Evolutionary conservation across 148 eudicot genomes (phyloP).

Genomic region (Heliosperma pusillum): DNA sequence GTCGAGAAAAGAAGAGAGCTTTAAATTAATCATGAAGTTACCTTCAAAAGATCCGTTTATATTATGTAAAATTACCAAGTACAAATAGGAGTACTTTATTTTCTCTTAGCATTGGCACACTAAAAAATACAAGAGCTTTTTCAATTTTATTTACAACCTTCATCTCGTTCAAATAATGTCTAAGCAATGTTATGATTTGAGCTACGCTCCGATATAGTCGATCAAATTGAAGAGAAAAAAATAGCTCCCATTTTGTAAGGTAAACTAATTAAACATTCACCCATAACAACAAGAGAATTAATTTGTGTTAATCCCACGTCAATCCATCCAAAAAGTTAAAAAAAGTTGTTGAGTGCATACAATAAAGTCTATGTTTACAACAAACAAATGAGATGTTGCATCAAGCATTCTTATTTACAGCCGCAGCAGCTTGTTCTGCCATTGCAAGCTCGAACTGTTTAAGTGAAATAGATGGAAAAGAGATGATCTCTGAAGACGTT

Average conservation of each 20-base stretch:
- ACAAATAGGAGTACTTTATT: too few relatives aligned
- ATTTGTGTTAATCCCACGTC: not conserved
- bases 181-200: too few relatives aligned
- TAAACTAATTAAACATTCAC: not conserved
- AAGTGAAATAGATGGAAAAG: slow-evolving; percentile 60
- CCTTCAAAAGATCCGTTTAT: too few relatives aligned
- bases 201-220: not conserved
- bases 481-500: slow-evolving; percentile 41
- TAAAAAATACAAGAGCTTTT: too few relatives aligned
- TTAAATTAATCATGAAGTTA: too few relatives aligned
- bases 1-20: too few relatives aligned
- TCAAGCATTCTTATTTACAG: slow-evolving; percentile 4
- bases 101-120: too few relatives aligned
- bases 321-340: not conserved
- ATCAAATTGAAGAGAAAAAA: not conserved
- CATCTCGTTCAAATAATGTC: too few relatives aligned
- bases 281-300: not conserved
- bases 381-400: not conserved
- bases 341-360: too few relatives aligned
- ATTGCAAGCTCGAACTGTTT: slow-evolving; percentile 74
- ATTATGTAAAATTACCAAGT: too few relatives aligned
- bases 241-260: not conserved
- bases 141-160: too few relatives aligned
- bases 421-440: slow-evolving; percentile 52
- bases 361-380: not conserved